These are phyloP conservation scores for Colletotrichum sp. DNA, from an alignment of 2,329 filamentous ascomycete genomes.

Conservation along the genomic window DNA sequence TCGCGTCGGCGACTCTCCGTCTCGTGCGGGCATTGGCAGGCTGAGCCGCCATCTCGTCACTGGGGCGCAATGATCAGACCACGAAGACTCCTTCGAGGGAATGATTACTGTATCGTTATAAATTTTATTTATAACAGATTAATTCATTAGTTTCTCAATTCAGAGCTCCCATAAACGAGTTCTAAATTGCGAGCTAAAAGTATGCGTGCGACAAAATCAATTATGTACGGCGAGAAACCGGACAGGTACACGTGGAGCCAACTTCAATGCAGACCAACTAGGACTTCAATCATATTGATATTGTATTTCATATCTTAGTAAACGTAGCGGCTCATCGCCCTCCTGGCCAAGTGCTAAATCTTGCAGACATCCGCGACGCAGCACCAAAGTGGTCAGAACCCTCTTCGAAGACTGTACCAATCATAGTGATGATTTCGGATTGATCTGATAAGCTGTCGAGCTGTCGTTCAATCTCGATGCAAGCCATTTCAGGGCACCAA, in stretches of 20 bases:
- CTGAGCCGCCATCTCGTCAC: not conserved
- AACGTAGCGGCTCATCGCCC: not conserved
- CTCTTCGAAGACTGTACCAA: not conserved
- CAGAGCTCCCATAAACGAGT: rapidly evolving
- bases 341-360: not conserved
- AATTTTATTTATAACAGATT: too few species aligned
- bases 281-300: not conserved
- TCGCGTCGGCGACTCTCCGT: not conserved
- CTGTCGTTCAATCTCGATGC: not conserved
- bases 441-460: not conserved
- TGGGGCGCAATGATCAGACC: not conserved
- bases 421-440: not conserved
- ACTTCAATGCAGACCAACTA: not conserved
- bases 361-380: not conserved
- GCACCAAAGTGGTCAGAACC: not conserved
- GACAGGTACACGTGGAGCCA: not conserved
- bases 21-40: not conserved
- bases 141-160: too few species aligned
- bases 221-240: not conserved
- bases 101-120: too few species aligned
- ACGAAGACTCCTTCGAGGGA: not conserved
- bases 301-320: not conserved
- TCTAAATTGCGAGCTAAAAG: not conserved
- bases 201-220: not conserved
- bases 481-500: not conserved